phyloP scores from a whole-genome alignment of 129 eudicot genomes.

The Tagetes erecta region DNA sequence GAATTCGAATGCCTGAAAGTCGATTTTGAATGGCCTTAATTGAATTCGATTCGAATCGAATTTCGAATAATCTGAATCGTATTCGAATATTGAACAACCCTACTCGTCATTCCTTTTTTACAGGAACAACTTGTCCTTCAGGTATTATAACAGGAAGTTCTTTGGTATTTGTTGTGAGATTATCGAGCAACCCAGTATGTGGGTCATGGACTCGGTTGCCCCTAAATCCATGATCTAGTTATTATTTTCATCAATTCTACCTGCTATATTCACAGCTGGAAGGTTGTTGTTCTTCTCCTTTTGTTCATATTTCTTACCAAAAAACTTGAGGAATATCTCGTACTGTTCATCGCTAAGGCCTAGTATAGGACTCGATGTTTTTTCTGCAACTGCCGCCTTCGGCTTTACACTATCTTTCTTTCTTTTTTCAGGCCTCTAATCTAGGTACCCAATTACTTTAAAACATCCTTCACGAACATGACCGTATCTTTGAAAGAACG shows the following conservation, averaged over 20 bases:
- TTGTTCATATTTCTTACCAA: neutral
- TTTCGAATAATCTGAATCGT: no score
- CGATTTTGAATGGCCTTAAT: no score
- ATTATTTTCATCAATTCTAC: neutral
- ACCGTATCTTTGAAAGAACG: no score
- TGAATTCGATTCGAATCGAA: no score
- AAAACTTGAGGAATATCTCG: neutral
- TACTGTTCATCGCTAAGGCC: neutral
- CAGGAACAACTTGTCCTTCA: no score
- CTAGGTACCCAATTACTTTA: neutral
- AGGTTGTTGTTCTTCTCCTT: neutral
- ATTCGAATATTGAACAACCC: no score
- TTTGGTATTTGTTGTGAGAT: neutral
- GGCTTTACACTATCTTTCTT: no score
- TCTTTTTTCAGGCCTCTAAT: no score
- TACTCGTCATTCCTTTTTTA: neutral
- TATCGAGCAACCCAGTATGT: no score
- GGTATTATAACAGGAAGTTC: neutral
- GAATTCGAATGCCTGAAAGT: no score
- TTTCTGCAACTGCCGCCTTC: no score
- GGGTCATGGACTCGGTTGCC: neutral
- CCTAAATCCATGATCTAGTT: neutral
- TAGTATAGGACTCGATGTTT: neutral
- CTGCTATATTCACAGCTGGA: neutral
- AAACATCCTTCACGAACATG: neutral